phyloP scores from a whole-genome alignment of 2,329 filamentous ascomycete species.

The Shiraia bambusicola region DNA sequence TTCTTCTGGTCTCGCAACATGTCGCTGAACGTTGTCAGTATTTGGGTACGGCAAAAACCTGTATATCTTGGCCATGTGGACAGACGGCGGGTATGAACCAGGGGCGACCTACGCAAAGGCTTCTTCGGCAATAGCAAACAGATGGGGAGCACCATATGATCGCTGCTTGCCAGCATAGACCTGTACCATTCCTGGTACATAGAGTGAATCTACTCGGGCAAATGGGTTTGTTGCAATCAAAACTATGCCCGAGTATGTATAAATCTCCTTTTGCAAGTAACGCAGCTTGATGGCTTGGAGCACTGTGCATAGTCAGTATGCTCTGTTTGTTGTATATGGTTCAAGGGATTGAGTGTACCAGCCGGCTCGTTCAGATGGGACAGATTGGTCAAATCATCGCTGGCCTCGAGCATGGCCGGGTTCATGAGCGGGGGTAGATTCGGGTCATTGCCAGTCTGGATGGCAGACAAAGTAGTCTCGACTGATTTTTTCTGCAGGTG shows the following conservation, averaged over 20 bases:
- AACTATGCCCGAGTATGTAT: constrained; percentile 98
- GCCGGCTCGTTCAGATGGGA: constrained; percentile 98
- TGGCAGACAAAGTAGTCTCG: constrained; percentile 72
- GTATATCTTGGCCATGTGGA: background rate
- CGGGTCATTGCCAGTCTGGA: constrained; percentile 75
- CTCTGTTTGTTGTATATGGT: constrained; percentile 10
- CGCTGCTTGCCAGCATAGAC: constrained; percentile 97
- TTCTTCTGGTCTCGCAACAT: constrained; percentile 96
- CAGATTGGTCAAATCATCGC: constrained; percentile 94
- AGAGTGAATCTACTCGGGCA: constrained; percentile 93
- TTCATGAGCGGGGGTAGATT: constrained; percentile 94
- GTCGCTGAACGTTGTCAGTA: constrained; percentile 60
- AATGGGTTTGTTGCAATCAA: constrained; percentile 98
- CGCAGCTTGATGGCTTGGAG: constrained; percentile 95
- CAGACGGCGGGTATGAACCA: background rate
- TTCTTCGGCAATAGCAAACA: constrained; percentile 98
- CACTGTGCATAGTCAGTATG: constrained; percentile 58
- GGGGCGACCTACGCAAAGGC: constrained; percentile 77
- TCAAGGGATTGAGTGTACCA: constrained; percentile 58
- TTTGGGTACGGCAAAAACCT: background rate
- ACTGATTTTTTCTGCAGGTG: constrained; percentile 69
- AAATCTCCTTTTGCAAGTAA: constrained; percentile 98
- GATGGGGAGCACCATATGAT: constrained; percentile 92
- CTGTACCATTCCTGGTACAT: constrained; percentile 99
- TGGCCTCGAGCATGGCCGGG: constrained; percentile 95